Evolutionary conservation across 352 stramenopile genomes (phyloP).

Genomic region (Pythium coloratum): DNA sequence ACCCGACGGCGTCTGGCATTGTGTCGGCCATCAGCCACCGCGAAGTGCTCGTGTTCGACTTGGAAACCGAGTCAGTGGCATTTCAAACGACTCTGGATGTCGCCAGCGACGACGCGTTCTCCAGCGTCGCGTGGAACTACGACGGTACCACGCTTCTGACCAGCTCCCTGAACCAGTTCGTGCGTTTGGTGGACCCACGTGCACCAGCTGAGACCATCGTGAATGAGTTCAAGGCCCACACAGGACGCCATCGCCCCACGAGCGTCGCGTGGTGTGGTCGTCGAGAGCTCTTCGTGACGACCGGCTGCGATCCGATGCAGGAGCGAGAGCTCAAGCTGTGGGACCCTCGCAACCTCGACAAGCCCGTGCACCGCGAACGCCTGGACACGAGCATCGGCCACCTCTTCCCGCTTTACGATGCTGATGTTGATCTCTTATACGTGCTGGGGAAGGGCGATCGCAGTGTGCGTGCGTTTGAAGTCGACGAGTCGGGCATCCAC

Average conservation of each 20-base stretch:
- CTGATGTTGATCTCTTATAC: conserved; percentile 68
- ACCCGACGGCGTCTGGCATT: conserved; percentile 53
- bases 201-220: conserved; percentile 5
- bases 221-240: conserved; percentile 38
- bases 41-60: conserved; percentile 47
- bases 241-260: conserved; percentile 40
- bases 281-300: conserved; percentile 54
- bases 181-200: conserved; percentile 64
- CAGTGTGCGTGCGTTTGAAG: conserved; percentile 58
- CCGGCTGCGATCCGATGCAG: conserved; percentile 62
- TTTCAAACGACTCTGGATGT: conserved; percentile 21
- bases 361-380: conserved; percentile 57
- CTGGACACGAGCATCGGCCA: conserved; percentile 63
- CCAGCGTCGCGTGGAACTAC: conserved; percentile 59
- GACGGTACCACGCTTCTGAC: conserved; percentile 56
- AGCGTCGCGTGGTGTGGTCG: conserved; percentile 63
- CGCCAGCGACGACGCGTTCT: conserved; percentile 6
- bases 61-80: conserved; percentile 31
- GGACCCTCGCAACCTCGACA: conserved; percentile 56
- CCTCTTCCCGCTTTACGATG: conserved; percentile 70
- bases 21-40: conserved; percentile 45
- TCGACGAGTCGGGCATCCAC: conserved; percentile 47
- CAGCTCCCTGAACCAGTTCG: conserved; percentile 42
- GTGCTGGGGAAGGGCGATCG: conserved; percentile 72
- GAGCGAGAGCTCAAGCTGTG: conserved; percentile 80